phyloP scores from a whole-genome alignment of 2,329 filamentous ascomycete species.

The Fonsecaea pugnacius region DNA sequence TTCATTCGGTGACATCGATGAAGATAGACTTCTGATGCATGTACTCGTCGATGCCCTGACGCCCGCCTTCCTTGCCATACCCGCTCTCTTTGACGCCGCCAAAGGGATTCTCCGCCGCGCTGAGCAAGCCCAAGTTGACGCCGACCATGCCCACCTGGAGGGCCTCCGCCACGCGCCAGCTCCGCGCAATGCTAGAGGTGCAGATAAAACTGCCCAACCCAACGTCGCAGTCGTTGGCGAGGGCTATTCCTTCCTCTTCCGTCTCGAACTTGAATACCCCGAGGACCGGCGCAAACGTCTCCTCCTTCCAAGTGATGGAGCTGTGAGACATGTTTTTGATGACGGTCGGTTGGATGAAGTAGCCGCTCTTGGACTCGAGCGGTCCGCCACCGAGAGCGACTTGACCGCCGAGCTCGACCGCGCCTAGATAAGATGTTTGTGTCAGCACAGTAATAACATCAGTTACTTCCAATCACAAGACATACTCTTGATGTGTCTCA shows the following conservation, averaged over 20 bases:
- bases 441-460: not conserved
- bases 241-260: slow-evolving; percentile 17
- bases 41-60: too few relatives aligned
- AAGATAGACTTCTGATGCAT: too few relatives aligned
- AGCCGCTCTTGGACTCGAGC: slow-evolving; percentile 68
- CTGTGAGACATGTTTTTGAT: slow-evolving; percentile 54
- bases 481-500: not conserved
- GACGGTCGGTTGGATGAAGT: slow-evolving; percentile 70
- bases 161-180: slow-evolving; percentile 24
- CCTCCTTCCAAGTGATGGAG: slow-evolving; percentile 53
- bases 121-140: slow-evolving; percentile 40
- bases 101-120: slow-evolving; percentile 54
- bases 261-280: slow-evolving; percentile 66
- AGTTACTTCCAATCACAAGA: not conserved
- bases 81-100: slow-evolving; percentile 64
- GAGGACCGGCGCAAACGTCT: slow-evolving; percentile 49
- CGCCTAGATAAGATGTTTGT: not conserved
- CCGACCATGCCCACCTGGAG: slow-evolving; percentile 33
- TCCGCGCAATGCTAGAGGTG: slow-evolving; percentile 32
- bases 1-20: too few relatives aligned
- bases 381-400: not conserved
- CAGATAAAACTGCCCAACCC: slow-evolving; percentile 25
- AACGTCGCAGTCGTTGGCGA: slow-evolving; percentile 22
- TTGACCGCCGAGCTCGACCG: not conserved
- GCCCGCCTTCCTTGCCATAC: too few relatives aligned